Evolutionary conservation across 2,329 filamentous ascomycete genomes (phyloP), one percentile per base, ranked within the genome.

Genomic region (Fusarium globosum): DNA sequence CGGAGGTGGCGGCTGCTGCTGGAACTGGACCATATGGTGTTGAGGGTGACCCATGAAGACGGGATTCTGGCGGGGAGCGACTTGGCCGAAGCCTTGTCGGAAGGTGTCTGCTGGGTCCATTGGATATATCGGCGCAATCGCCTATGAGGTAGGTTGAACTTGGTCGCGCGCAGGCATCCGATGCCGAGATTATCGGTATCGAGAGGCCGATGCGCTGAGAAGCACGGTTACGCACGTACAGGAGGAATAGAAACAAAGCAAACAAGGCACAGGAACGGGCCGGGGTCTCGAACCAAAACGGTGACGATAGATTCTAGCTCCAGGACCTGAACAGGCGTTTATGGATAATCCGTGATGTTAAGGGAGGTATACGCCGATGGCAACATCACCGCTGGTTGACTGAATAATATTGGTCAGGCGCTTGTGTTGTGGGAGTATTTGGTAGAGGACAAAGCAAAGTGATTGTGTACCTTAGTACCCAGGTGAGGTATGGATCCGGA

Each of bases 91-190:
- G 78, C 88, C 89, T 80, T 89, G 89, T 74, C 88, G 88, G 77
- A 91, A 90, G 78, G 91, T 84, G 78, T 87, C 86, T 71, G 86
- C 84, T 73, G 88, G 85, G 80, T 92, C 88, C 90, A 92, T 92
- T 74, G 75, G 71, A 61, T 61, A 57, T 39, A 41, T 56, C 43
- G 57, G 60, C 49, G 52, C 35, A 41, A 38, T 51, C 61, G 61
- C 53, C 61, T 61, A 56, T 52, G 33, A 62, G 57, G 61, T 41
- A 48, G 56, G 53, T 57, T 49, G 56, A 23, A 20, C 48, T 43
- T 48, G 43, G 51, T 59, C 39, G 53, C 61, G 72, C 48, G 60
- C 66, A 63, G 65, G 64, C 58, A 68, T 76, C 48, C 60, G 45
- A 52, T 55, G 61, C 49, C 18, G 55, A 61, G 53, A 39, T 62